These are phyloP conservation scores for Lactarius hatsudake DNA, from an alignment of 768 basidiomycete species.

Conservation along the genomic window DNA sequence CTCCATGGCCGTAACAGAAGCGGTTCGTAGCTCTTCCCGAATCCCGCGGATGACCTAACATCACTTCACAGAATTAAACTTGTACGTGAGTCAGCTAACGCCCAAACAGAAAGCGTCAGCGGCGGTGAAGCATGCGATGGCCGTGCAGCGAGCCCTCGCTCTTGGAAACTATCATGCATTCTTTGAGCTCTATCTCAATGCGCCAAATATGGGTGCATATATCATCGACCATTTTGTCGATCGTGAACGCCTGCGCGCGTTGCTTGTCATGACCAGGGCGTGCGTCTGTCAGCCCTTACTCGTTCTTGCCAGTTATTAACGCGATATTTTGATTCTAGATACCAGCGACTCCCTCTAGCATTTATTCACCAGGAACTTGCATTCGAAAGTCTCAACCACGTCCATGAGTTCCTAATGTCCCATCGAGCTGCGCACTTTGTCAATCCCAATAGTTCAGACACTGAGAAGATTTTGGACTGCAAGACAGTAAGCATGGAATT, in stretches of 20 bases:
- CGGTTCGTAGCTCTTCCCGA: slow-evolving; percentile 51
- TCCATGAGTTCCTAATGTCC: slow-evolving; percentile 65
- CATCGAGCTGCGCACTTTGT: slow-evolving; percentile 68
- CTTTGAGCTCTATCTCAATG: slow-evolving; percentile 77
- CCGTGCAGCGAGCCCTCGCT: slow-evolving; percentile 83
- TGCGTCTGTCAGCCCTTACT: slow-evolving; percentile 44
- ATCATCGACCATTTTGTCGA: slow-evolving; percentile 99
- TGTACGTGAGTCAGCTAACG: slow-evolving; percentile 97
- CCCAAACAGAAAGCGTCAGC: slow-evolving; percentile 78
- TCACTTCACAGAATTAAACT: slow-evolving; percentile 73
- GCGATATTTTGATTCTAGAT: slow-evolving; percentile 50
- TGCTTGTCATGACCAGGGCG: slow-evolving; percentile 93
- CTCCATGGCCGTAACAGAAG: slow-evolving; percentile 91
- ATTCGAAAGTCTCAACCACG: slow-evolving; percentile 65
- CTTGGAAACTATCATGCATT: slow-evolving; percentile 94
- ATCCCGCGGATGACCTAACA: slow-evolving; percentile 7
- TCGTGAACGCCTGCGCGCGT: slow-evolving; percentile 81
- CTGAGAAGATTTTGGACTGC: slow-evolving; percentile 69
- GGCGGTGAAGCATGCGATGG: slow-evolving; percentile 85
- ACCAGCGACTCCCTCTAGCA: slow-evolving; percentile 69
- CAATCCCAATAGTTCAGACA: slow-evolving; percentile 60
- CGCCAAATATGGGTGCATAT: slow-evolving; percentile 97
- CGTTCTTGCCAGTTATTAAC: slow-evolving; percentile 4
- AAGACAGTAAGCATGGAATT: slow-evolving; percentile 57
- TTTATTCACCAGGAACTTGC: slow-evolving; percentile 82